Base-by-base conservation (phyloP, 2,329 filamentous ascomycete genomes). In the Furcasterigmium furcatum region DNA sequence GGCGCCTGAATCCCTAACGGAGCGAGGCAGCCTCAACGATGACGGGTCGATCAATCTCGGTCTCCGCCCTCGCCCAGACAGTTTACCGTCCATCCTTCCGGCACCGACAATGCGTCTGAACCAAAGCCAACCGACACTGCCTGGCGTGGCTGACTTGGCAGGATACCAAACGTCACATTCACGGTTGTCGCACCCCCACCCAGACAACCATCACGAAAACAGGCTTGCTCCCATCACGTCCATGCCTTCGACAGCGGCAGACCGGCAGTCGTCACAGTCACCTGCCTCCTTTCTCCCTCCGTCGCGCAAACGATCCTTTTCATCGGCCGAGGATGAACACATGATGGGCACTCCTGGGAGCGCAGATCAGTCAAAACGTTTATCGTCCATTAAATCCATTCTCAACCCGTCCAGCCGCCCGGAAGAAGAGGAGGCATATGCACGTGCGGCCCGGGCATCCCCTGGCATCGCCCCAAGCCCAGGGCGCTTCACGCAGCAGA, bases 351-450 rank as follows among this genome's bases (percentile, higher is more conserved):
- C 60, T 25, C 68, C 73, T 30, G 55, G 58, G n/a, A 66, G 67
- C 3, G 65, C 71, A 20, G 74, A 80, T 21, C 67, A 66, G 30
- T 66, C 79, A 35, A 77, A 86, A 59, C 80, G 87, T 13, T 66
- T 90, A 4, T 88, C 84, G 16, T 88, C 85, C 4, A 91, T 91
- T 50, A 87, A 84, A 52, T 87, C 86, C 5, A 85, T 91, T 38
- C 67, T 91, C 12, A 91, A 90, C 51, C 82, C 82, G 3, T 57
- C 66, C 50, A 41, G 52, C 54, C 34, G 52, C 53, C 43, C 50
- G 3, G 47, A 50, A 16, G 65, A 71, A 49, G 60, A 67, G 47
- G 57, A 70, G 39, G 61, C 64, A 39, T 73, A 71, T 46, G 60
- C 64, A 4, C 55, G 72, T 14, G 68, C 68, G 2, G 66, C 67